phyloP scores from a whole-genome alignment of 2,329 filamentous ascomycete species.

The Paramyrothecium roridum region DNA sequence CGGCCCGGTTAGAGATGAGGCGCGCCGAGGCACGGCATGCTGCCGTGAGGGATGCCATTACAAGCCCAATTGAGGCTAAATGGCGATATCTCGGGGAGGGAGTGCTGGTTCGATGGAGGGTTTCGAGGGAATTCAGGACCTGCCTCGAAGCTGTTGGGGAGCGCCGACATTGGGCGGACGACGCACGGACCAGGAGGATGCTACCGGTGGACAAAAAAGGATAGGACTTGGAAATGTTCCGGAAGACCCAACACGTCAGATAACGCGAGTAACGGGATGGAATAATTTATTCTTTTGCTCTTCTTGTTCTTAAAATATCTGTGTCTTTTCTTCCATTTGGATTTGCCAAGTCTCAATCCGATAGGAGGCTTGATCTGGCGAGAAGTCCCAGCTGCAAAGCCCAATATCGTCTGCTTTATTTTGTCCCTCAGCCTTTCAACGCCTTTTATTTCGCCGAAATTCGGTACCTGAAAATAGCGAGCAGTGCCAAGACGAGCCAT shows the following conservation, averaged over 20 bases:
- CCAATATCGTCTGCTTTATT: constrained; percentile 9
- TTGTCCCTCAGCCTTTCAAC: constrained; percentile 3
- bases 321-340: too few relatives aligned
- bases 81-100: constrained; percentile 16
- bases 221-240: background rate
- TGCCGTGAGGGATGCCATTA: constrained; percentile 65
- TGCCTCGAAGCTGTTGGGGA: constrained; percentile 30
- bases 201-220: constrained; percentile 6
- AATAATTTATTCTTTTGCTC: too few relatives aligned
- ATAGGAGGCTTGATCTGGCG: too few relatives aligned
- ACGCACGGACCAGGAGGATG: constrained; percentile 17
- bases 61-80: constrained; percentile 19
- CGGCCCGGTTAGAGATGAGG: constrained; percentile 46
- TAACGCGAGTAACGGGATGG: too few relatives aligned
- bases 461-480: constrained; percentile 12
- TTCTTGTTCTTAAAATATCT: too few relatives aligned
- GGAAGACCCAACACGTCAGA: too few relatives aligned
- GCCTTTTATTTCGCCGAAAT: constrained; percentile 9
- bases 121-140: constrained; percentile 16
- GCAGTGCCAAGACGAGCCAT: background rate
- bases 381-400: constrained; percentile 4
- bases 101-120: constrained; percentile 9
- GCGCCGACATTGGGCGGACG: constrained; percentile 21
- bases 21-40: constrained; percentile 63
- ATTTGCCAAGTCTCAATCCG: too few relatives aligned